phyloP scores from a whole-genome alignment of 805 yeast genomes.

The Candida incommunis region DNA sequence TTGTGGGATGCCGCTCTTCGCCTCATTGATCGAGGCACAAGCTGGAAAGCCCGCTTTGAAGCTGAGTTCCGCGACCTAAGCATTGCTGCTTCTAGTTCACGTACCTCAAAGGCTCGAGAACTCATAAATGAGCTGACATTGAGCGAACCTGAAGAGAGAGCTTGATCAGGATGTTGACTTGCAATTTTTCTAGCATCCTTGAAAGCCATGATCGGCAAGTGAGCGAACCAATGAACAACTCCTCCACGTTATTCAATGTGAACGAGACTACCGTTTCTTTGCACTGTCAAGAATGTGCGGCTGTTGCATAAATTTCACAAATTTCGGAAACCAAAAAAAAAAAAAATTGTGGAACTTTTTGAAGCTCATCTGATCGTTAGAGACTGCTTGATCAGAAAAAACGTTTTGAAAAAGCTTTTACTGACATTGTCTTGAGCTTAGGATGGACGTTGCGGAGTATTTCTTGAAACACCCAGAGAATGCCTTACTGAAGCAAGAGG shows the following conservation, averaged over 20 bases:
- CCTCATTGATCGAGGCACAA: background rate
- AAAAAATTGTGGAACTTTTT: no score
- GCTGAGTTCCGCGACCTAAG: background rate
- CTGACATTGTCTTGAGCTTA: no score
- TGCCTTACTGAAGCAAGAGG: conserved; percentile 6
- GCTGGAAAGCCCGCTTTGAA: background rate
- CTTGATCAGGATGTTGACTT: background rate
- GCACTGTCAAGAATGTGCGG: no score
- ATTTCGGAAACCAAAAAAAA: no score
- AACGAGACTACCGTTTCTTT: no score
- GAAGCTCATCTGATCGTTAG: no score
- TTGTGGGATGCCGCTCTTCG: background rate
- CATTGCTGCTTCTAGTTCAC: background rate
- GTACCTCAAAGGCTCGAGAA: background rate
- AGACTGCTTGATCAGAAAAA: no score
- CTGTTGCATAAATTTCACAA: no score
- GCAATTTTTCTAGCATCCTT: background rate
- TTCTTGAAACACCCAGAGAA: conserved; percentile 5
- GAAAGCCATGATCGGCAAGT: background rate
- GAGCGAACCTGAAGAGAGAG: background rate
- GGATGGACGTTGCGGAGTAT: background rate
- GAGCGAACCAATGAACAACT: no score
- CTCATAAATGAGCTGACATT: background rate
- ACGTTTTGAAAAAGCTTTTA: no score
- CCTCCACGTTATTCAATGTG: no score